phyloP scores from a whole-genome alignment of 768 basidiomycete species.

The Kwoniella mangroviensis region DNA sequence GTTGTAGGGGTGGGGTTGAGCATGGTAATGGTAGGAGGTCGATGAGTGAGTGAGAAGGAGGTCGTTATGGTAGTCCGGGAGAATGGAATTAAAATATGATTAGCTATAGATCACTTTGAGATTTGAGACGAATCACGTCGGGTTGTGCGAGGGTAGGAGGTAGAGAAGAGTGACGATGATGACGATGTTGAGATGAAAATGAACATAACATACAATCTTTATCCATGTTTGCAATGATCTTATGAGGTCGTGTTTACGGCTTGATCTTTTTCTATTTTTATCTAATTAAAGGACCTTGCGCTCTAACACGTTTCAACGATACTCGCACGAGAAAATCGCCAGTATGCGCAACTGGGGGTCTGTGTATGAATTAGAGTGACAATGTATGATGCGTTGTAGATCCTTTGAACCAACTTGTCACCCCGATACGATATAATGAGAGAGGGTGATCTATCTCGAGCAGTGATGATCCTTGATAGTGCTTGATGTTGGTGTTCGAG shows the following conservation, averaged over 20 bases:
- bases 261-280: slow-evolving; percentile 1
- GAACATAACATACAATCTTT: slow-evolving; percentile 3
- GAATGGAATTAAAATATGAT: neutral
- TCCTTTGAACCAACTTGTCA: slow-evolving; percentile 5
- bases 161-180: neutral
- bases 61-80: neutral
- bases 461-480: too few species aligned
- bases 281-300: slow-evolving; percentile 3
- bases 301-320: neutral
- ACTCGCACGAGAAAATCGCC: too few species aligned
- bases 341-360: neutral
- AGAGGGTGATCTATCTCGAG: neutral
- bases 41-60: neutral
- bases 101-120: neutral
- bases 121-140: neutral
- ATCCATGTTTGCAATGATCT: neutral
- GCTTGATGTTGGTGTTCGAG: too few species aligned
- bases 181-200: slow-evolving; percentile 2
- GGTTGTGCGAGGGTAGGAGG: neutral
- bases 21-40: neutral
- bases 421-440: neutral
- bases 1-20: neutral
- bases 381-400: neutral
- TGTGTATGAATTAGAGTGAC: neutral
- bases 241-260: neutral